phyloP scores from a whole-genome alignment of 2,329 filamentous ascomycete species.

The Ambrosiella xylebori region DNA sequence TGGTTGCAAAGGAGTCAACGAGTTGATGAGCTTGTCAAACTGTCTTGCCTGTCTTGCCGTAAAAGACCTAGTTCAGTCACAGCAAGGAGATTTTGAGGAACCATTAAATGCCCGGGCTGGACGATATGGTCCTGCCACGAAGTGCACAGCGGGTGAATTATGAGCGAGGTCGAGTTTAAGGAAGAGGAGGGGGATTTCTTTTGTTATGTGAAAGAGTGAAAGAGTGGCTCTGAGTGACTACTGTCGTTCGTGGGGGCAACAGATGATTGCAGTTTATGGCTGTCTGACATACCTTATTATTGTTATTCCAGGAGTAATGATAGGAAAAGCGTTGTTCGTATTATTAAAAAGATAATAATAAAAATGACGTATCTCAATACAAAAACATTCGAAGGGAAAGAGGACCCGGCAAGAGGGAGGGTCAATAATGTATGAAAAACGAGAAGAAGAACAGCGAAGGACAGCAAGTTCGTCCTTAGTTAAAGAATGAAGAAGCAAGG shows the following conservation, averaged over 20 bases:
- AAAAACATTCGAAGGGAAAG: neutral
- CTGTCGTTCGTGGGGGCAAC: neutral
- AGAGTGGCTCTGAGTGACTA: neutral
- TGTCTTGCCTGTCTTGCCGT: neutral
- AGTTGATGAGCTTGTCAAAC: neutral
- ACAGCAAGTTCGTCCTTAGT: neutral
- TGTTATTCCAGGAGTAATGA: neutral
- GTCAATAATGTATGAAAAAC: neutral
- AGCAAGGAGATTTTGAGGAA: neutral
- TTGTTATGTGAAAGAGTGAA: neutral
- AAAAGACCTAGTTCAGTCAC: neutral
- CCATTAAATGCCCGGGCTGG: neutral
- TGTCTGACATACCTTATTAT: neutral
- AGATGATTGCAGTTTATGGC: neutral
- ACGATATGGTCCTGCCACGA: neutral
- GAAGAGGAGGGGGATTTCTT: neutral
- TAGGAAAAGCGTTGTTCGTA: neutral
- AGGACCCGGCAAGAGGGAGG: neutral
- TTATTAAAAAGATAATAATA: neutral
- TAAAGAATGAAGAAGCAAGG: constrained; percentile 1
- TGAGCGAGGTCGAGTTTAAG: neutral
- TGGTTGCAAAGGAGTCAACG: neutral
- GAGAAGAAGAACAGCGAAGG: neutral
- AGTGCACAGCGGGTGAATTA: neutral
- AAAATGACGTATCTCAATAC: neutral